Conservation (phyloP, 805 yeast genomes). For the Saturnispora sanitii region DNA sequence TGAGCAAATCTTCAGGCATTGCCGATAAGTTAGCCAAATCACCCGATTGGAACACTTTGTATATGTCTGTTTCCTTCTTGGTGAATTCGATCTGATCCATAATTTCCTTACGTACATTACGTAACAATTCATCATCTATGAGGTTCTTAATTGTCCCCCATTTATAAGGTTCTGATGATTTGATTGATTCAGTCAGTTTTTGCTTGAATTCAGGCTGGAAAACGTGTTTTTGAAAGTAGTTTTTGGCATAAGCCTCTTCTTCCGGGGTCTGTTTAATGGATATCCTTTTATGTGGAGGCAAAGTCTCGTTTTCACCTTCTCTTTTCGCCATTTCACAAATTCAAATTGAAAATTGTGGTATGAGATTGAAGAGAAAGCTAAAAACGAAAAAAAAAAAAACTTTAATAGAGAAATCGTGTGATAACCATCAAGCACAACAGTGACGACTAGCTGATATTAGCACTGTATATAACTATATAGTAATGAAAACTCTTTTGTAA, state of each 20-base stretch:
- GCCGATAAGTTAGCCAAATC: conserved; percentile 90
- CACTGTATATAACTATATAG: too few species aligned
- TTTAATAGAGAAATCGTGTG: too few species aligned
- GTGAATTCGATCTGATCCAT: conserved; percentile 80
- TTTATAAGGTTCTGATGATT: conserved; percentile 62
- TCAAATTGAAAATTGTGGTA: neutral
- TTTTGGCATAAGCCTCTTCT: conserved; percentile 25
- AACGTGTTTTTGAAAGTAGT: conserved; percentile 24
- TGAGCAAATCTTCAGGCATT: conserved; percentile 62
- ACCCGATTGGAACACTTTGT: conserved; percentile 83
- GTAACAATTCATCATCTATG: conserved; percentile 64
- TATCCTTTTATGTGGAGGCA: conserved; percentile 13
- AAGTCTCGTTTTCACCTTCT: neutral
- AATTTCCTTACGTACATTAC: conserved; percentile 79
- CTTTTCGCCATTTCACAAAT: neutral
- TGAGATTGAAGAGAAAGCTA: too few species aligned
- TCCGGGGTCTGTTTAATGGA: conserved; percentile 26
- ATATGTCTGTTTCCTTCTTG: conserved; percentile 92
- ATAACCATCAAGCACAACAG: too few species aligned
- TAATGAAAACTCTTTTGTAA: too few species aligned
- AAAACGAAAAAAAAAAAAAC: too few species aligned
- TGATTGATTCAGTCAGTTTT: conserved; percentile 34
- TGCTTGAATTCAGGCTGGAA: conserved; percentile 31
- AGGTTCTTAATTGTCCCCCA: conserved; percentile 81
- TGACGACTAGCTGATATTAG: too few species aligned